Evolutionary conservation across 768 basidiomycete genomes (phyloP).

Genomic region (Pisolithus tinctorius): DNA sequence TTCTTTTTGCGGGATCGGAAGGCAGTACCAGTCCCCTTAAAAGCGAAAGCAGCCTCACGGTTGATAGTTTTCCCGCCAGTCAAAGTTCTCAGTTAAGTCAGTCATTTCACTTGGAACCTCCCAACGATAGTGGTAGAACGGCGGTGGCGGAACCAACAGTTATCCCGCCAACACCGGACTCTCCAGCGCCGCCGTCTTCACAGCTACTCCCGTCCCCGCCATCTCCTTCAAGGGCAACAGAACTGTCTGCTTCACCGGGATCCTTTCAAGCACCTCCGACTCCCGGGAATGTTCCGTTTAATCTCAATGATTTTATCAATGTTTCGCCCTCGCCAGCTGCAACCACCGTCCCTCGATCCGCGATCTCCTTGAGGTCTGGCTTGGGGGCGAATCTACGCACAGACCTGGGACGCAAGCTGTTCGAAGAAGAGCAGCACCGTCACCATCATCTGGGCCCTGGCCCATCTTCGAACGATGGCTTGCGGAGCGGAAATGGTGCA

Average conservation of each 20-base stretch:
- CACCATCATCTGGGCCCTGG: constrained; percentile 19
- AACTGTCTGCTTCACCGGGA: constrained; percentile 8
- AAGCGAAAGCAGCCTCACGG: constrained; percentile 21
- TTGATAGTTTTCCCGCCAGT: constrained; percentile 20
- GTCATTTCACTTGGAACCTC: constrained; percentile 11
- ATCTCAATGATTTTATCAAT: constrained; percentile 67
- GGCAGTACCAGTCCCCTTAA: constrained; percentile 20
- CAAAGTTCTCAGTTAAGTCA: constrained; percentile 19
- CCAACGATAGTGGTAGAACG: constrained; percentile 9
- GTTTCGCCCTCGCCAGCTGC: constrained; percentile 59
- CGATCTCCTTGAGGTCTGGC: constrained; percentile 25
- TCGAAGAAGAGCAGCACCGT: constrained; percentile 63
- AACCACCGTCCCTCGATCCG: constrained; percentile 23
- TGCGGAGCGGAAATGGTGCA: constrained; percentile 21
- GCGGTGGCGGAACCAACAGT: constrained; percentile 25
- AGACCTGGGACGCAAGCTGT: constrained; percentile 61
- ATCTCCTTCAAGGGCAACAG: constrained; percentile 20
- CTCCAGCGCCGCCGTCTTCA: constrained; percentile 15
- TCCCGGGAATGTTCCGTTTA: constrained; percentile 40
- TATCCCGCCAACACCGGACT: constrained; percentile 29
- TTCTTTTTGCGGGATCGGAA: constrained; percentile 54
- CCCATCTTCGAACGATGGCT: constrained; percentile 12
- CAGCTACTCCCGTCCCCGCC: constrained; percentile 18
- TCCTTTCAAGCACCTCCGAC: constrained; percentile 32
- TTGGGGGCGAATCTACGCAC: constrained; percentile 49